Evolutionary conservation across 441 rosid genomes (phyloP).

Genomic region (Lepidium campestre): DNA sequence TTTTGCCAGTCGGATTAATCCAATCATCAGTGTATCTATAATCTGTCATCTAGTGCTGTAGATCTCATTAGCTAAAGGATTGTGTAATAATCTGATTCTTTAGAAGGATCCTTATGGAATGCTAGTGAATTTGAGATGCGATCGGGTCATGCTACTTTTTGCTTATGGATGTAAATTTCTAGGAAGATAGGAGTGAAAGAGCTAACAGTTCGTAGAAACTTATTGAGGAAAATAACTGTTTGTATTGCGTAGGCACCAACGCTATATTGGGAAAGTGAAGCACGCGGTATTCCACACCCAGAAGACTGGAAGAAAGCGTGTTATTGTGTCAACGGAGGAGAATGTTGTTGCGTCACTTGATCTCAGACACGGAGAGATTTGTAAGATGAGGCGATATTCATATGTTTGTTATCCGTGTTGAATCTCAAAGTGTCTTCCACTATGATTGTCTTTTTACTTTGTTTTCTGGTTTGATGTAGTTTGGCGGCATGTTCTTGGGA

Average conservation of each 20-base stretch:
- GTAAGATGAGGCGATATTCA: slow-evolving; percentile 34
- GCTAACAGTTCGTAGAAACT: neutral
- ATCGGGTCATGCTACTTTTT: slow-evolving; percentile 7
- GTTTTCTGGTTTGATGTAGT: slow-evolving; percentile 44
- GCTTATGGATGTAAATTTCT: neutral
- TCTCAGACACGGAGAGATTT: slow-evolving; percentile 91
- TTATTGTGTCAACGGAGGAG: slow-evolving; percentile 90
- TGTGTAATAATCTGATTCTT: neutral
- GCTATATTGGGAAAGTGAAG: slow-evolving; percentile 89
- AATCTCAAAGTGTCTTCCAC: slow-evolving; percentile 1
- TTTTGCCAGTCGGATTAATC: neutral
- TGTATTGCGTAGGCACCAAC: slow-evolving; percentile 61
- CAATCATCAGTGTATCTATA: neutral
- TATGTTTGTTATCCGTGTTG: slow-evolving; percentile 5
- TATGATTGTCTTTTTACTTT: neutral
- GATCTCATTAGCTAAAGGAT: slow-evolving; percentile 1
- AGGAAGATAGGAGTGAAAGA: neutral
- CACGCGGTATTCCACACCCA: slow-evolving; percentile 98
- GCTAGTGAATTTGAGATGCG: slow-evolving; percentile 14
- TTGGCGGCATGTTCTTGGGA: slow-evolving; percentile 91
- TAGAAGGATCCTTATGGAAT: neutral
- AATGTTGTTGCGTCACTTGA: slow-evolving; percentile 91
- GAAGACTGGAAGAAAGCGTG: slow-evolving; percentile 95
- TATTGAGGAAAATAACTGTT: neutral
- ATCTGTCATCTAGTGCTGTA: neutral